Percentiles rank a stretch among this genome's conserved stretches.
These are phyloP conservation scores for Paraurostyla sp. DNA, from an alignment of 73 alveolate species.

Conservation along the genomic window DNA sequence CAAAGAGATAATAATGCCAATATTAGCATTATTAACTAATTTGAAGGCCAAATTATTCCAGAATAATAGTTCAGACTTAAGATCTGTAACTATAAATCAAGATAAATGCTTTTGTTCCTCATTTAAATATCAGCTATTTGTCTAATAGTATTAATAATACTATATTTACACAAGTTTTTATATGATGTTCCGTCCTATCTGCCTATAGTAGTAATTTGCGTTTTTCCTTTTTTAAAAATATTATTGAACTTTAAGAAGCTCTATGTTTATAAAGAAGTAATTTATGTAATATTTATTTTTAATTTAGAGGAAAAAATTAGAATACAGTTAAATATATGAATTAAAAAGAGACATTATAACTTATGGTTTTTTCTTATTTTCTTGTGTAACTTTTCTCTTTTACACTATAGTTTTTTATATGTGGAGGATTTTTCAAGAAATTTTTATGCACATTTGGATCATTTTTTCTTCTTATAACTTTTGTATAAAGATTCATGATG, in stretches of 20 bases:
- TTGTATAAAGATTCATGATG: not conserved
- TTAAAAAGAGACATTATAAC: not conserved
- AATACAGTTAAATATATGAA: slow-evolving; percentile 18
- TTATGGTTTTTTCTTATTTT: not conserved
- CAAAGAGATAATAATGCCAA: not conserved
- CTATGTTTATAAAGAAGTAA: not conserved
- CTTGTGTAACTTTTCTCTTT: not conserved
- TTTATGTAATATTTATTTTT: not conserved
- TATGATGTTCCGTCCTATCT: not conserved
- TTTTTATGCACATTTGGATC: not conserved
- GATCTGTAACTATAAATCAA: not conserved
- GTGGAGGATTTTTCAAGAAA: not conserved
- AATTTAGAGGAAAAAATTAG: not conserved
- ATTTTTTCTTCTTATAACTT: not conserved
- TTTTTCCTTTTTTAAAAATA: not conserved
- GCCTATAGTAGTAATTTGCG: not conserved
- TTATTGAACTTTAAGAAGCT: not conserved
- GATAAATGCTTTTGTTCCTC: not conserved
- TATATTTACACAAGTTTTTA: not conserved
- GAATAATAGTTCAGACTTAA: slow-evolving; percentile 11
- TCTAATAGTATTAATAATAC: not conserved
- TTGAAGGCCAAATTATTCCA: not conserved
- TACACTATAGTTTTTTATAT: not conserved
- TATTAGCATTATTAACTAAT: too few species aligned
- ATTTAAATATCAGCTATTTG: not conserved